Evolutionary conservation across 129 eudicot species (phyloP), one percentile per base, ranked within the genome.

Genomic region (Flaveria trinervia): DNA sequence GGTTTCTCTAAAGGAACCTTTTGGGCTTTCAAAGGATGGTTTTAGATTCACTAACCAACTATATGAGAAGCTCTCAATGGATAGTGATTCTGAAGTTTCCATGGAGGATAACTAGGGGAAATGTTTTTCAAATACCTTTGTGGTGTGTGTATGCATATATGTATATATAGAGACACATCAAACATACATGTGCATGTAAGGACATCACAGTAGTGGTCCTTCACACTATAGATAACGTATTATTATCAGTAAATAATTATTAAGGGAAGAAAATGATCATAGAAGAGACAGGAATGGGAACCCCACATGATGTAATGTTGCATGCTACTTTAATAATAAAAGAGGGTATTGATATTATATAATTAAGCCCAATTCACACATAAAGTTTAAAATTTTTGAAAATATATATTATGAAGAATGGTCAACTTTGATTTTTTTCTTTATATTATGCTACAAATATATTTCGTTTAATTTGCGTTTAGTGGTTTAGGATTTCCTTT

Each of bases 41-140:
- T 86, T 86, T 26, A 84, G 59, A 83, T 90, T 80, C 30, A 82
- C 89, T 66, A 90, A 72, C 98, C 98, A 92, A 76, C 98, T 90
- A 23, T 92, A 88, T 10, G 98, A 90, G 79, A 92, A 92, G 84
- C 98, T 92, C 74, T 92, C 98, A 75, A 86, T 92, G 18, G 96
- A 90, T 13, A 86, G 88, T 81, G 91, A 77, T 71, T 88, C 90
- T n/a, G 81, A 65, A 51, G 89, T 69, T 77, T 86, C 96, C 86
- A 90, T 88, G 43, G 70, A 56, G 84, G 70, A 70, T 60, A 72
- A 26, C 62, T 59, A 13, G 5, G 45, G 44, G 67, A 72, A 72
- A 22, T 79, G 74, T 64, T 65, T 65, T 22, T 26, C 79, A 73
- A 79, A 66, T 74, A 66, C 64, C 26, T 73, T 73, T 73, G 70